Conservation (phyloP, 371 early-diverging fungal species). For the Smittium mucronatum region DNA sequence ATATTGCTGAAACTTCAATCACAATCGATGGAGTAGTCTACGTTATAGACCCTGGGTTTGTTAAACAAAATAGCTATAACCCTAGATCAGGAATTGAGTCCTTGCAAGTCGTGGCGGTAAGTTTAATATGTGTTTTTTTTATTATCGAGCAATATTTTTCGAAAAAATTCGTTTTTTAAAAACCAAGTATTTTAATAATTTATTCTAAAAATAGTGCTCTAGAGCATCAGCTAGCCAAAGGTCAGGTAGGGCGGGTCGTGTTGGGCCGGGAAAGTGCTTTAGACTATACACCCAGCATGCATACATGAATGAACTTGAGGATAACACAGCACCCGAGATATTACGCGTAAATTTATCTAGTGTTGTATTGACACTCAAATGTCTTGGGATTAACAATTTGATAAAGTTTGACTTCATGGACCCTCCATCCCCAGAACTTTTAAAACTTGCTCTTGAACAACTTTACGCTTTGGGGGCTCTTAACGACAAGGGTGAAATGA, state of each 20-base stretch:
- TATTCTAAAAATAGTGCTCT: constrained; percentile 53
- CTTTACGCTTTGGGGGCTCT: constrained; percentile 92
- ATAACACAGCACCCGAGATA: constrained; percentile 91
- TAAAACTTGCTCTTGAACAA: constrained; percentile 85
- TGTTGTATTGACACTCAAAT: constrained; percentile 80
- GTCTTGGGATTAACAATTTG: constrained; percentile 88
- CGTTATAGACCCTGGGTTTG: constrained; percentile 88
- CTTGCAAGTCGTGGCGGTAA: constrained; percentile 57
- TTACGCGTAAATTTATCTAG: constrained; percentile 84
- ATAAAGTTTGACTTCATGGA: constrained; percentile 97
- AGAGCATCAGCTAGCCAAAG: constrained; percentile 96
- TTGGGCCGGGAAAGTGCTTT: constrained; percentile 95
- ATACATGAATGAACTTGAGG: constrained; percentile 86
- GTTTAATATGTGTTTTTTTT: constrained; percentile 35
- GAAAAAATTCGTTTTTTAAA: constrained; percentile 14
- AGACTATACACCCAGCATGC: constrained; percentile 94
- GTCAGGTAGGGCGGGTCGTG: constrained; percentile 95
- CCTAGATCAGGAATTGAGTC: constrained; percentile 94
- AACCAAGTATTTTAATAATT: constrained; percentile 15
- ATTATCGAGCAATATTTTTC: too few relatives aligned
- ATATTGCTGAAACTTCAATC: constrained; percentile 99
- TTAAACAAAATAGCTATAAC: constrained; percentile 88
- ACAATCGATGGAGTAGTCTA: constrained; percentile 71
- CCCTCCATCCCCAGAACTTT: constrained; percentile 85
- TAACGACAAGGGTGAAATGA: constrained; percentile 82